Percentiles rank a stretch among this genome's conserved stretches.
Evolutionary conservation across 2,329 filamentous ascomycete genomes (phyloP).

Genomic region (Cordyceps farinosa): DNA sequence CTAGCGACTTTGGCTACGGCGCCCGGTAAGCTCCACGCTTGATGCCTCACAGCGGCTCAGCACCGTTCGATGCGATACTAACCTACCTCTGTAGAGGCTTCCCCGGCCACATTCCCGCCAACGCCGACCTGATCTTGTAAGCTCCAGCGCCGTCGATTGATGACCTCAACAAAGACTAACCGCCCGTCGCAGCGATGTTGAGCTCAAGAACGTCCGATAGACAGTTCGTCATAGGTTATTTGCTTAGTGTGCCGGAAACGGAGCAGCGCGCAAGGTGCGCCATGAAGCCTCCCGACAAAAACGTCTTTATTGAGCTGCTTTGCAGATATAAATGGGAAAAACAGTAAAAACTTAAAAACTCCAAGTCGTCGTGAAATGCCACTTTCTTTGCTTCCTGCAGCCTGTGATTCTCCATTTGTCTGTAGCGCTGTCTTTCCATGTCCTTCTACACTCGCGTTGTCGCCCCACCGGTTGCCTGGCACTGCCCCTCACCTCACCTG

Average conservation of each 20-base stretch:
- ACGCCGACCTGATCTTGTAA: conserved; percentile 80
- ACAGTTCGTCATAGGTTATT: background rate
- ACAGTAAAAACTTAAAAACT: background rate
- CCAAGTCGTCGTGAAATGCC: background rate
- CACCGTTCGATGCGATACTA: conserved; percentile 13
- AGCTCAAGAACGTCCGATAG: conserved; percentile 62
- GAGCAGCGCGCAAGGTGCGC: conserved; percentile 11
- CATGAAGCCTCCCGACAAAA: background rate
- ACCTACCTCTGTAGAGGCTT: conserved; percentile 58
- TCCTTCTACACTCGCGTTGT: conserved; percentile 9
- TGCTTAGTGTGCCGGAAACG: background rate
- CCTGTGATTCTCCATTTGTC: background rate
- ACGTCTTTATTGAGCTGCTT: background rate
- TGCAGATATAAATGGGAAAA: conserved; percentile 2
- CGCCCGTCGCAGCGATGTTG: conserved; percentile 54
- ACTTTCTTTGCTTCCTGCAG: too few species aligned
- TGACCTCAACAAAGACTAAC: background rate
- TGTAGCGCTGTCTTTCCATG: conserved; percentile 9
- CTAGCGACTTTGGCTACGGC: conserved; percentile 64
- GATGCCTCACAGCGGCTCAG: background rate
- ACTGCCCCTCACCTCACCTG: conserved; percentile 15
- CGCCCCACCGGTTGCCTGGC: conserved; percentile 18
- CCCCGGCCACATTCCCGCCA: conserved; percentile 70
- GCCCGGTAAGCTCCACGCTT: conserved; percentile 44
- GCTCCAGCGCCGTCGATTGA: conserved; percentile 32